Base-by-base conservation (phyloP, 495 filamentous ascomycete species). In the Penicillium lividum region DNA sequence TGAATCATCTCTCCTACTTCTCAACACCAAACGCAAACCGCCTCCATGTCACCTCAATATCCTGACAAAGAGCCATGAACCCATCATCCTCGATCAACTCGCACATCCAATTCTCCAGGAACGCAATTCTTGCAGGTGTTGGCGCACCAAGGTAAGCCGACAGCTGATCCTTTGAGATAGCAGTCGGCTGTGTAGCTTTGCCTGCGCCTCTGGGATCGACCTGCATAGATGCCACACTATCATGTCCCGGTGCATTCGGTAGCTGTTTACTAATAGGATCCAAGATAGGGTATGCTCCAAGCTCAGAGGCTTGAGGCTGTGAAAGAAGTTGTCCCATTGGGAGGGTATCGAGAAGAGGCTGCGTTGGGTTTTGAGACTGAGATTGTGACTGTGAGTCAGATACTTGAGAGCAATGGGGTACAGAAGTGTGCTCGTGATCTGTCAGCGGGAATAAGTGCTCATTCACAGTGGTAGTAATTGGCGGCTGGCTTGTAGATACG, bases 21-120 rank as follows among this genome's bases (percentile, higher is more conserved):
- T 47, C 67, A 43, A 60, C 65, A 3, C 78, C 77, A 58, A 79
- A 63, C 15, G 70, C 72, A 59, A 80, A 72, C 27, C 78, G 74
- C 47, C 57, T 66, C 77, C 78, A 82, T 8, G 71, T 64, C 1
- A 63, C 67, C 54, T 83, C 77, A 0, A 81, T 62, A 68, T 79
- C 78, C 47, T 73, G 64, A 31, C 72, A 75, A 11, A 83, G 64
- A 40, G 68, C 60, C 28, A 73, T 53, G 40, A 83, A 83, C 4
- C 60, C 65, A 30, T 79, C 75, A 46, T 83, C 76, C 31, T 77
- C 62, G 3, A 81, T 56, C 46, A 76, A 69, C 28, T 72, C 67
- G 40, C 73, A 76, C 50, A 83, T 76, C 76, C 75, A 75, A 10
- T 71, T 71, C 29, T 79, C 69, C 16, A 83, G 57, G 4, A 70